These are phyloP conservation scores for Suillus discolor DNA, from an alignment of 768 basidiomycete species.

Conservation along the genomic window DNA sequence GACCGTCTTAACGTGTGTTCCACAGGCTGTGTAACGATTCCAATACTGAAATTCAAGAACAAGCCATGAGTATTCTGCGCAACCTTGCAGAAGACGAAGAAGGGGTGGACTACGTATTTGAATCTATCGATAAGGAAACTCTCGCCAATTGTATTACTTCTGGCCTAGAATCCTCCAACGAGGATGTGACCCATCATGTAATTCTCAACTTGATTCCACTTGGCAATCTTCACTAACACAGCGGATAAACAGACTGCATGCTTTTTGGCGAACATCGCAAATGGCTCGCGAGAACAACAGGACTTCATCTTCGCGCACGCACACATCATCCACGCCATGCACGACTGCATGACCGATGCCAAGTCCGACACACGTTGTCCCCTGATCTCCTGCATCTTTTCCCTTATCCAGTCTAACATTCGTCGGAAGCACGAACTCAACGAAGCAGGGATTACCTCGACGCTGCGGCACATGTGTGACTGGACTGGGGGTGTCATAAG, in stretches of 20 bases:
- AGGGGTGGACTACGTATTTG: conserved; percentile 63
- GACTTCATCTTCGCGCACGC: conserved; percentile 53
- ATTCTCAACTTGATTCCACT: conserved; percentile 7
- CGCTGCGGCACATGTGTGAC: conserved; percentile 46
- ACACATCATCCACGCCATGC: conserved; percentile 54
- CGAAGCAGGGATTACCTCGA: conserved; percentile 48
- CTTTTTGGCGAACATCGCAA: conserved; percentile 69
- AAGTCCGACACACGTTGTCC: conserved; percentile 61
- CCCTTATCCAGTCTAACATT: conserved; percentile 50
- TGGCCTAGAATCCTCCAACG: conserved; percentile 52
- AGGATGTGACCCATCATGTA: conserved; percentile 59
- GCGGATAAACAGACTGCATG: conserved; percentile 50
- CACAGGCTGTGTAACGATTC: conserved; percentile 56
- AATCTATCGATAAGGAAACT: conserved; percentile 48
- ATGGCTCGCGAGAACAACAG: conserved; percentile 55
- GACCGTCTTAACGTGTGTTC: conserved; percentile 4
- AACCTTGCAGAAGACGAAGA: conserved; percentile 69
- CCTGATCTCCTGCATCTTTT: conserved; percentile 59
- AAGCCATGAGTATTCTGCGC: conserved; percentile 65
- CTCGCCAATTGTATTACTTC: conserved; percentile 49
- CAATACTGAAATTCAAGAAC: conserved; percentile 64
- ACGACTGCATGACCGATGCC: conserved; percentile 59
- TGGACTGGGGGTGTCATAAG: conserved; percentile 27
- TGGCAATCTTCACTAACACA: conserved; percentile 2
- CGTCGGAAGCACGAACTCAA: conserved; percentile 39